These are phyloP conservation scores for Lepraria neglecta DNA, from an alignment of 495 filamentous ascomycete species.

Conservation along the genomic window DNA sequence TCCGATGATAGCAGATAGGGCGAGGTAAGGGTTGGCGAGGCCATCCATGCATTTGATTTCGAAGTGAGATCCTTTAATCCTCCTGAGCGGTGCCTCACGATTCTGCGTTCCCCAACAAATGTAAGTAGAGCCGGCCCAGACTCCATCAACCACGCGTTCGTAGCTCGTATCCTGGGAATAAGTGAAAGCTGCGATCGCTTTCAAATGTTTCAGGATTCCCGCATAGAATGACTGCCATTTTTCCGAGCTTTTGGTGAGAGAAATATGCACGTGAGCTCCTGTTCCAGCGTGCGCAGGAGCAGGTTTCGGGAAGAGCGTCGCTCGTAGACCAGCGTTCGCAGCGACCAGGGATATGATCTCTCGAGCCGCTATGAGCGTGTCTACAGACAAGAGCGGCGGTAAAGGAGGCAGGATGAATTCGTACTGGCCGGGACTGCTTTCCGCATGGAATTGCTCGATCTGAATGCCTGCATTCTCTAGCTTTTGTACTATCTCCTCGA, in stretches of 20 bases:
- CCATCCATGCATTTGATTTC: slow-evolving; percentile 68
- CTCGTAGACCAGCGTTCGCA: slow-evolving; percentile 48
- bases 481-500: slow-evolving; percentile 56
- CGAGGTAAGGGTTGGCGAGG: slow-evolving; percentile 66
- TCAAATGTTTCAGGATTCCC: slow-evolving; percentile 58
- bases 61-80: slow-evolving; percentile 57
- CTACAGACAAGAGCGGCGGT: slow-evolving; percentile 61
- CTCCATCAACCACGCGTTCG: slow-evolving; percentile 54
- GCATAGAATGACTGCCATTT: slow-evolving; percentile 55
- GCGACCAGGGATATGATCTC: slow-evolving; percentile 58
- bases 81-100: slow-evolving; percentile 60
- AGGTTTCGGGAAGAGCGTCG: slow-evolving; percentile 75
- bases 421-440: slow-evolving; percentile 68
- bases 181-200: slow-evolving; percentile 58
- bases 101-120: slow-evolving; percentile 60
- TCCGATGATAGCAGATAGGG: slow-evolving; percentile 57
- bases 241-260: slow-evolving; percentile 40
- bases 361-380: slow-evolving; percentile 65
- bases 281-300: slow-evolving; percentile 53
- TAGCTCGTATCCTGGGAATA: slow-evolving; percentile 56
- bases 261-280: slow-evolving; percentile 63
- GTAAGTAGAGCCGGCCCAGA: slow-evolving; percentile 72
- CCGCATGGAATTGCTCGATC: slow-evolving; percentile 71
- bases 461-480: slow-evolving; percentile 57
- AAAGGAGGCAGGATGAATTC: slow-evolving; percentile 69